Base-by-base conservation (phyloP, 176 grass and related monocot species). In the Eleusine coracana region DNA sequence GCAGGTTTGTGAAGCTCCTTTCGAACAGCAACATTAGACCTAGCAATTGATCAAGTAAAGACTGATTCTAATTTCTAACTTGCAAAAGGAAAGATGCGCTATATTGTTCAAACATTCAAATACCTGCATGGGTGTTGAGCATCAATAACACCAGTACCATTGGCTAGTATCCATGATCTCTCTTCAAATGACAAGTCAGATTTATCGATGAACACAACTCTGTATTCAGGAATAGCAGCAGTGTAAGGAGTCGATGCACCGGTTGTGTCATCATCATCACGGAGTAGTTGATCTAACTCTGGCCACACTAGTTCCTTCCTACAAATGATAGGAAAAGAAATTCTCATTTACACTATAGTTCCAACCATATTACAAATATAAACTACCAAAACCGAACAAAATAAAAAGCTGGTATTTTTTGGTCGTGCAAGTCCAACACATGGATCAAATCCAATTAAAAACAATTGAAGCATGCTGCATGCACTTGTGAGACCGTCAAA, bases 271-370 rank as follows among this genome's bases (percentile, higher is more conserved):
- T 93, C 89, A 20, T 92, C 91, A 52, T 93, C 87, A 2, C 83
- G 91, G 68, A 99, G 86, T 60, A 96, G 76, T 59, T 93, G 85
- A 81, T 99, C 97, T 59, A 96, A 80, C 65, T 99, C 97, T 73
- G 91, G 93, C 97, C 97, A 96, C 44, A 94, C 71, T 73, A 89
- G 80, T 68, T 99, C 97, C 88, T 90, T 99, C 93, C 96, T 99
- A 78, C 48, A 94, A 34, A 79, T 61, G 69, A 73, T 44, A 31
- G 75, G 23, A 84, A 73, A 45, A 10, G 5, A 78, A 79, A 48
- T 59, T 60, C 4, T 68, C n/a, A 59, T 28, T 83, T 15, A 51
- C 39, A 6, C 23, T 70, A 58, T 48, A 38, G 74, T 40, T 49
- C 42, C 74, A 81, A 75, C 27, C 50, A 31, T 17, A 89, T 56